Percentiles rank a stretch among this genome's conserved stretches.
These are phyloP conservation scores for Aspergillus sp. DNA, from an alignment of 2,329 filamentous ascomycete genomes.

Conservation along the genomic window DNA sequence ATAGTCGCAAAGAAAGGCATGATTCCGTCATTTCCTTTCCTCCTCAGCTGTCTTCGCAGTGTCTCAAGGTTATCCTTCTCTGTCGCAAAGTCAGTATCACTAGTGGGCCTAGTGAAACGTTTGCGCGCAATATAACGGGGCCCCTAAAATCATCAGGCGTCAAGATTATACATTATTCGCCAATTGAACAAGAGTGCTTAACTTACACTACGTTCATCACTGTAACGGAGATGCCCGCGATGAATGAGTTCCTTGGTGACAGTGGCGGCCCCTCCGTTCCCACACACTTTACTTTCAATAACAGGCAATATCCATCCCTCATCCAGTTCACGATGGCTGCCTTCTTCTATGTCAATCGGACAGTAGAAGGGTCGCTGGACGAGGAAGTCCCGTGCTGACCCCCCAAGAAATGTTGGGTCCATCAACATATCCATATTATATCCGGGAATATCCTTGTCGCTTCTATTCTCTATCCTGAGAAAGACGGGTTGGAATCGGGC, in stretches of 20 bases:
- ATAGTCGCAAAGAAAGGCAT: slow-evolving; percentile 11
- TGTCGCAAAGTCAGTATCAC: slow-evolving; percentile 8
- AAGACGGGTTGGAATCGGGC: neutral
- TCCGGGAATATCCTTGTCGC: neutral
- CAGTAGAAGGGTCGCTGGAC: neutral
- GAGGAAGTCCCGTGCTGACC: neutral
- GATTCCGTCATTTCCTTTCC: slow-evolving; percentile 12
- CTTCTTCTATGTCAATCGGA: neutral
- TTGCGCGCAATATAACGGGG: slow-evolving; percentile 10
- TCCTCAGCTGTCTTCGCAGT: neutral
- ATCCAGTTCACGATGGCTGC: neutral
- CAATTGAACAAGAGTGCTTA: neutral
- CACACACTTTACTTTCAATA: neutral
- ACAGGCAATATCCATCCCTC: neutral
- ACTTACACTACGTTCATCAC: neutral
- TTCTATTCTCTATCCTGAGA: neutral
- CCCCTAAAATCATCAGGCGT: too few relatives aligned
- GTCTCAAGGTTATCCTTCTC: slow-evolving; percentile 11
- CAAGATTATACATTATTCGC: too few relatives aligned
- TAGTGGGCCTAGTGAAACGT: neutral
- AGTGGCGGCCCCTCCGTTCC: neutral
- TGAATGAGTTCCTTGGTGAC: neutral
- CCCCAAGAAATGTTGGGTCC: neutral
- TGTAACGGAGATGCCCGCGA: neutral
- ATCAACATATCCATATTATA: neutral